phyloP scores from a whole-genome alignment of 2,329 filamentous ascomycete species.

The Elsinoe arachidis region DNA sequence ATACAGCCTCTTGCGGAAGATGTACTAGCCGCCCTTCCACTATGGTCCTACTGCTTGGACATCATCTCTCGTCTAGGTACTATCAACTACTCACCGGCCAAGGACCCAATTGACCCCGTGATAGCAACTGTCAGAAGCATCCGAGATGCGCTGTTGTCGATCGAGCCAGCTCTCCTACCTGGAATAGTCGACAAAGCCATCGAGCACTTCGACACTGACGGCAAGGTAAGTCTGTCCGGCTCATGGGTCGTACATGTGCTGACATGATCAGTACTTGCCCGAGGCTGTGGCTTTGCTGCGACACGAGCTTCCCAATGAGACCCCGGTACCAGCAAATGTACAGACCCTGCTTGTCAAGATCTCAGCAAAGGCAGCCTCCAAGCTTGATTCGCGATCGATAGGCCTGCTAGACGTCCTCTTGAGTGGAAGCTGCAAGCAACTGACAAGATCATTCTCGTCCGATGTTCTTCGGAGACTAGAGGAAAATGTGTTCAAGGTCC shows the following conservation, averaged over 20 bases:
- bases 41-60: conserved; percentile 43
- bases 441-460: conserved; percentile 24
- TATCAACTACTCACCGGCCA: background rate
- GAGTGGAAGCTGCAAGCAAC: conserved; percentile 23
- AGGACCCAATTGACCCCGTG: background rate
- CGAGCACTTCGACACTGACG: conserved; percentile 7
- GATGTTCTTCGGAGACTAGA: conserved; percentile 24
- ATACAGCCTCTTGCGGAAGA: conserved; percentile 37
- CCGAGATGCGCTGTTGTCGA: conserved; percentile 25
- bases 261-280: conserved; percentile 17
- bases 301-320: conserved; percentile 21
- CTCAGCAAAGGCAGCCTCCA: conserved; percentile 23
- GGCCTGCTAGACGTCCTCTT: conserved; percentile 27
- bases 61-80: conserved; percentile 44
- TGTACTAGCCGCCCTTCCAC: conserved; percentile 42
- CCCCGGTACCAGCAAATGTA: conserved; percentile 25
- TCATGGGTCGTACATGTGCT: background rate
- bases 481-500: conserved; percentile 25
- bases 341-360: conserved; percentile 27
- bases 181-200: conserved; percentile 23
- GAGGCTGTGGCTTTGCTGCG: conserved; percentile 25
- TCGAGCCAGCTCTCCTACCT: conserved; percentile 25
- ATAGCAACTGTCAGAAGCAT: conserved; percentile 17
- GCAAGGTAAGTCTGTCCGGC: background rate
- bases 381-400: conserved; percentile 22